A percentile compares a stretch with the other conserved stretches of the same genome.
phyloP scores from a whole-genome alignment of 176 grass and related monocot genomes.

The Raddia guianensis region DNA sequence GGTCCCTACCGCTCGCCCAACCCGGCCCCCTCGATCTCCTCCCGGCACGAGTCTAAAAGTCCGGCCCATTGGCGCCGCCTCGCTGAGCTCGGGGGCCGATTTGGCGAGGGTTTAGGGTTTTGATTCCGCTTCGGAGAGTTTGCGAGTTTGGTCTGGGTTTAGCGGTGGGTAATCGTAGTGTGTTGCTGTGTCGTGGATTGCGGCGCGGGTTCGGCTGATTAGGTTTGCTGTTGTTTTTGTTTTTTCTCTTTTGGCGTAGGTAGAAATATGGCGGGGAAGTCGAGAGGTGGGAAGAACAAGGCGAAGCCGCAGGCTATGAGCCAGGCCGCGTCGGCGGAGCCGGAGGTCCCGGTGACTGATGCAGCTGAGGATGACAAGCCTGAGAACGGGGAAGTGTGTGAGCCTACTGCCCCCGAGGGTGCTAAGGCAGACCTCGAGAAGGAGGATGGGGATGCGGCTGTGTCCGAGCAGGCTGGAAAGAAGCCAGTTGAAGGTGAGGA shows the following conservation, averaged over 20 bases:
- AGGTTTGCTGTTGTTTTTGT: slow-evolving; percentile 15
- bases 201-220: slow-evolving; percentile 13
- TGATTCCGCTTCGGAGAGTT: slow-evolving; percentile 42
- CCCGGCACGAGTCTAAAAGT: background rate
- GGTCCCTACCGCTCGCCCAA: background rate
- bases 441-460: slow-evolving; percentile 31
- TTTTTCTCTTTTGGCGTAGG: background rate
- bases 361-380: slow-evolving; percentile 24
- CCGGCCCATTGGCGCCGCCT: background rate
- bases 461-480: slow-evolving; percentile 27
- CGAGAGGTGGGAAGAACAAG: slow-evolving; percentile 78
- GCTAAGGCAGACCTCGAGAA: slow-evolving; percentile 23
- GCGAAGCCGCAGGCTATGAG: slow-evolving; percentile 43
- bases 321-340: slow-evolving; percentile 37
- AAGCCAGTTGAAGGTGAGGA: slow-evolving; percentile 66
- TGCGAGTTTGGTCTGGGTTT: background rate
- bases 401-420: slow-evolving; percentile 32
- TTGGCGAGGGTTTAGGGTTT: slow-evolving; percentile 61
- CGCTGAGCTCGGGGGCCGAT: background rate
- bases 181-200: background rate
- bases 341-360: slow-evolving; percentile 31
- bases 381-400: slow-evolving; percentile 53
- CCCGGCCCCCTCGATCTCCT: background rate
- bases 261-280: slow-evolving; percentile 92
- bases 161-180: background rate